Base-by-base conservation (phyloP, 2,329 filamentous ascomycete genomes). In the Cladosporium sp. region DNA sequence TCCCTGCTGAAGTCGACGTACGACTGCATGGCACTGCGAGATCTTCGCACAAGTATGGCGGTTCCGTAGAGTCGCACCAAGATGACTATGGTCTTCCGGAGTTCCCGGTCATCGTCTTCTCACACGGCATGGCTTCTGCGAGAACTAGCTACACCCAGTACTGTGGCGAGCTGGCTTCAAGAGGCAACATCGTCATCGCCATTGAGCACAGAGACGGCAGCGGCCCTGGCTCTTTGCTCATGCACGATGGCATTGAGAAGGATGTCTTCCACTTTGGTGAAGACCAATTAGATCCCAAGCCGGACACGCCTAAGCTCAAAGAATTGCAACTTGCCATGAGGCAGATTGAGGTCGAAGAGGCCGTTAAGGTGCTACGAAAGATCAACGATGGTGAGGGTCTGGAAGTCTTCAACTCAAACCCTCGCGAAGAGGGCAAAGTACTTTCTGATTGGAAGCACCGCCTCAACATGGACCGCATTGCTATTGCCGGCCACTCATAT, bases 401-500 rank as follows among this genome's bases (percentile, higher is more conserved):
- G 3, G 65, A 69, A 4, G 60, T 78, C 12, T 69, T 64, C 72
- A 70, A 63, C 63, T 70, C 25, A 67, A 87, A 82, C 72, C 72
- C 77, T 9, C 79, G 77, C 63, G 66, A 62, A 37, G 83, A 82
- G 68, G 82, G 78, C 45, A 66, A 65, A 20, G 72, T 73, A 61
- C 76, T 86, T 1, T 65, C 73, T 3, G 71, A 73, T 15, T 88
- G 85, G 78, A 69, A 75, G 37, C 72, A 73, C 58, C 78, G 84
- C 9, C 77, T 89, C 6, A 79, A 86, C 67, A 74, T 80, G 47
- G 72, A 78, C 30, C 76, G 80, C 37, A 77, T 86, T 64, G 78
- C 83, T 47, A 76, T 88, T 8, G 82, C 76, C 3, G 86, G 86
- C 0, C 86, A 88, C 68, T 87, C 84, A 0, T 88, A 85, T 72